Percentiles rank a stretch among this genome's conserved stretches.
These are phyloP conservation scores for Aspergillus sp. DNA, from an alignment of 2,329 filamentous ascomycete genomes.

Conservation along the genomic window DNA sequence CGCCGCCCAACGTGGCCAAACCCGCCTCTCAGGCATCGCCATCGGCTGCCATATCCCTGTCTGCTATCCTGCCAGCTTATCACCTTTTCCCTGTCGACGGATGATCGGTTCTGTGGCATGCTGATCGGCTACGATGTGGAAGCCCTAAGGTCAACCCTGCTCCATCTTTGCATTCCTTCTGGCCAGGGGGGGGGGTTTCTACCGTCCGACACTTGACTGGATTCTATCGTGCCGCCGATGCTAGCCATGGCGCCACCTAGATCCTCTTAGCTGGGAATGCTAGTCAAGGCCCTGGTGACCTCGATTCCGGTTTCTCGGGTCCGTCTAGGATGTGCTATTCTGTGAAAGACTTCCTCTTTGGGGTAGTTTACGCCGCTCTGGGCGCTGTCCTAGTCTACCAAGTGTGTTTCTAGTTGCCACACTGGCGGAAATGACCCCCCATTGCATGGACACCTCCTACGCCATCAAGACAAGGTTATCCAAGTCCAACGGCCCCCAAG, in stretches of 20 bases:
- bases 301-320: conserved; percentile 1
- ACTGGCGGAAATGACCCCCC: not conserved
- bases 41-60: not conserved
- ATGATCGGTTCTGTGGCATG: conserved; percentile 16
- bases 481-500: conserved; percentile 13
- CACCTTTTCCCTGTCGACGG: conserved; percentile 11
- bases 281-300: not conserved
- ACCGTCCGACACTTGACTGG: too few species aligned
- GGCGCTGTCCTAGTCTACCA: not conserved
- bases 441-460: too few species aligned
- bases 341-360: not conserved
- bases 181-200: not conserved
- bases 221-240: not conserved
- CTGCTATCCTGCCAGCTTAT: not conserved
- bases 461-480: conserved; percentile 4
- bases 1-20: conserved; percentile 4
- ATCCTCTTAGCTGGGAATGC: not conserved
- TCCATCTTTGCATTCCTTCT: not conserved
- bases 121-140: not conserved
- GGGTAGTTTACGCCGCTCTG: not conserved
- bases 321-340: not conserved
- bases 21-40: not conserved
- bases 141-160: not conserved
- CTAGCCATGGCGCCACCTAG: not conserved
- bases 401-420: not conserved